A percentile compares a stretch with the other conserved stretches of the same genome.
Conservation (phyloP, 176 grass and related monocot genomes). For the Tuctoria greenei region DNA sequence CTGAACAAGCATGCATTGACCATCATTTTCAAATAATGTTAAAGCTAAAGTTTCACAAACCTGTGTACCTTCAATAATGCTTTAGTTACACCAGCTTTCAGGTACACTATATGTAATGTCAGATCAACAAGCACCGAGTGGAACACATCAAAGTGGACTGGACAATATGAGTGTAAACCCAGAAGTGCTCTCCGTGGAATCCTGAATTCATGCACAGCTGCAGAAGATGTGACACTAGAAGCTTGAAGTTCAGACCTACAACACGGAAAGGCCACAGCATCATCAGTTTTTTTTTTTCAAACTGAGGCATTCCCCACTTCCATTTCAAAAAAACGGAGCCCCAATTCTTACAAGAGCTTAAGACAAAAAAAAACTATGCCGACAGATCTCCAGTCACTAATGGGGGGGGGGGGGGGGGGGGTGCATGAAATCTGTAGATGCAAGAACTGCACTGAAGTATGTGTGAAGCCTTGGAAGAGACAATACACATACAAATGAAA, state of each 20-base stretch:
- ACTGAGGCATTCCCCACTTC: too few relatives aligned
- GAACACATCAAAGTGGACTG: conserved; percentile 93
- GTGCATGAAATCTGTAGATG: conserved; percentile 12
- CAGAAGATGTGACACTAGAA: conserved; percentile 64
- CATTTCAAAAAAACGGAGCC: too few relatives aligned
- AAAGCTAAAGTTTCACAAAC: conserved; percentile 85
- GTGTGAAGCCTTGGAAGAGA: conserved; percentile 12
- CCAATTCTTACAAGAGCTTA: too few relatives aligned
- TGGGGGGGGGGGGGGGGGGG: too few relatives aligned
- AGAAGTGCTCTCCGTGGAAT: conserved; percentile 76
- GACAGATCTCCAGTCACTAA: too few relatives aligned
- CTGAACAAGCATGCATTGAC: conserved; percentile 18
- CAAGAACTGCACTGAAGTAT: neutral
- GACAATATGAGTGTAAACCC: conserved; percentile 91
- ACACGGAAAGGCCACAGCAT: conserved; percentile 32
- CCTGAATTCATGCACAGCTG: conserved; percentile 91
- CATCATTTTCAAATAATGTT: conserved; percentile 35
- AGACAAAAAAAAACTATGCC: too few relatives aligned
- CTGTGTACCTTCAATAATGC: conserved; percentile 82
- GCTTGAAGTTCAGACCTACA: conserved; percentile 70
- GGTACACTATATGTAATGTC: conserved; percentile 82
- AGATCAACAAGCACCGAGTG: conserved; percentile 91
- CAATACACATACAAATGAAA: conserved; percentile 3
- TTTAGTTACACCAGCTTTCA: conserved; percentile 82
- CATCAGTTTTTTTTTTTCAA: conserved; percentile 3